Evolutionary conservation across 2,329 filamentous ascomycete genomes (phyloP), one percentile per base, ranked within the genome.

Genomic region (Aspergillus calidoustus): DNA sequence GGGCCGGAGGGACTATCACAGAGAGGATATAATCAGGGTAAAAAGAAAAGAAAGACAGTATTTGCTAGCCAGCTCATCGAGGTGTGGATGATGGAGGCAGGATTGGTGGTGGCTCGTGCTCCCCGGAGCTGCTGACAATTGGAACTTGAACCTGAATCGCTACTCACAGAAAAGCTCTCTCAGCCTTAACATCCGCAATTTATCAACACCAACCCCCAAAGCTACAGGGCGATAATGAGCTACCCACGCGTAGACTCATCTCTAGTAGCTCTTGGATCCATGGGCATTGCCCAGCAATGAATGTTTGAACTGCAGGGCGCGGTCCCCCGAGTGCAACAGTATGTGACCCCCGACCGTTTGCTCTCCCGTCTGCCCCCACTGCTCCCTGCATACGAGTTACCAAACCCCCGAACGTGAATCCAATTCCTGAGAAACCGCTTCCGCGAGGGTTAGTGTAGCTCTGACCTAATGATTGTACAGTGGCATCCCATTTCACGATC

Each of bases 401-500:
- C 25, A 60, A 60, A 49, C 38, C 52, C 57, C 51, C 54, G 28
- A 38, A 49, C 38, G 28, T 43, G 55, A 22, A 41, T 49, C 23
- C 8, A 44, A 51, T 38, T 49, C 11, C 13, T 58, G 57, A 49
- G 13, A 49, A 54, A 52, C 30, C 23, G 22, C 25, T 19, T 44
- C n/a, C n/a, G 55, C 38, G 38, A 53, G 50, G 13, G 43, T n/a
- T 22, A 55, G 23, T 59, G 41, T 47, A 57, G 41, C 41, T 54
- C 54, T 66, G 54, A 68, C 56, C 48, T 52, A 23, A 49, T 63
- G 60, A 41, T 51, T 61, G 38, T 61, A 28, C 62, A 77, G 76
- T 77, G 72, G 73, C 76, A 64, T 74, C 76, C 63, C 71, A 79
- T 69, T 70, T 72, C 57, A 70, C 72, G 66, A 76, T 77, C 68